These are phyloP conservation scores for Capsicum rhomboideum DNA, from an alignment of 257 asterid genomes.

Conservation along the genomic window DNA sequence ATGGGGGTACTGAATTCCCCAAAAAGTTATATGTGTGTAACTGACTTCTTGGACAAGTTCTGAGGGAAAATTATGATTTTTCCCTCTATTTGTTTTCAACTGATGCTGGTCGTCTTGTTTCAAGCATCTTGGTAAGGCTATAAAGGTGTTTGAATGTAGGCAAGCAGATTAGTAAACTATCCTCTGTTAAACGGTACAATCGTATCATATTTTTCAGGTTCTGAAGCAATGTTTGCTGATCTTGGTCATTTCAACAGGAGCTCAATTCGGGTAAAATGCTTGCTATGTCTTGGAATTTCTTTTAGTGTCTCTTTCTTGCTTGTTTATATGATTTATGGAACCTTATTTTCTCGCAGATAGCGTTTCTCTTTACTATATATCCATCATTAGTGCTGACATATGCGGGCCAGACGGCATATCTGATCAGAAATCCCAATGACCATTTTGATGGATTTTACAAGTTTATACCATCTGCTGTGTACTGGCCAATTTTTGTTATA, in stretches of 20 bases:
- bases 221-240: constrained; percentile 84
- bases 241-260: constrained; percentile 68
- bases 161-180: background rate
- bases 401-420: constrained; percentile 66
- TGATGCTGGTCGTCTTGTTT: background rate
- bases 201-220: constrained; percentile 23
- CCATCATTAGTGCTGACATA: constrained; percentile 52
- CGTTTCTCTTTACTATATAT: constrained; percentile 54
- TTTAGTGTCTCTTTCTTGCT: background rate
- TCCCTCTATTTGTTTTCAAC: background rate
- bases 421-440: constrained; percentile 45
- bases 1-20: background rate
- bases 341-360: constrained; percentile 28
- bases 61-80: background rate
- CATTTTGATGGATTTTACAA: constrained; percentile 51
- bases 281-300: background rate
- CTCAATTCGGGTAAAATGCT: constrained; percentile 43
- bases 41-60: background rate
- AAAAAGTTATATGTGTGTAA: background rate
- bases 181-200: background rate
- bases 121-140: background rate
- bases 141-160: background rate
- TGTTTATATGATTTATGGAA: background rate
- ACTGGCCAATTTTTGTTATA: constrained; percentile 79
- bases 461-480: constrained; percentile 41